Base-by-base conservation (phyloP, 2,329 filamentous ascomycete species). In the Microsporum canis region DNA sequence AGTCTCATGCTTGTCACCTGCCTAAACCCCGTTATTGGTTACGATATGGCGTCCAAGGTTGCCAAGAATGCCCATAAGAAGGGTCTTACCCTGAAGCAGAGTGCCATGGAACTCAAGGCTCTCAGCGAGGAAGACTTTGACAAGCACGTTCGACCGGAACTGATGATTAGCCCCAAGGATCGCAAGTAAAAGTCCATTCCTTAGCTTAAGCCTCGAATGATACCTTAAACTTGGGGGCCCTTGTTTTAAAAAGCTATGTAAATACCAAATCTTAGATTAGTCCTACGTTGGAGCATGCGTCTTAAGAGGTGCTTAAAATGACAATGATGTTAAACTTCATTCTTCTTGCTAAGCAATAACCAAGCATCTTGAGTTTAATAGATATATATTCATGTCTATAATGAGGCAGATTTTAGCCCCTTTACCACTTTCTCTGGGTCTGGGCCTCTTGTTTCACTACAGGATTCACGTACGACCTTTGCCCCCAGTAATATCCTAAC, bases 11-110 rank as follows among this genome's bases (percentile, higher is more conserved):
- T 97, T 67, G 94, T 97, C 39, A 99, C 94, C 66, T 96, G 92
- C 82, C 82, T 97, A 65, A 96, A 96, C 82, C 91, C 91, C 68
- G 89, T 95, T 76, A 96, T 97, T 72, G 92, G 91, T 63, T 96
- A 96, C 77, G 91, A 96, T 74, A 95, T 95, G 89, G 91, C 91
- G 59, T 91, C 87, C 77, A 95, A 95, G 81, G 91, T 96, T 29
- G 91, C 91, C 71, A 96, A 96, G 86, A 95, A 99, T 72, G 94
- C 94, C 14, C 94, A 99, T 81, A 96, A 96, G 84, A 97, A 97
- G 84, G 91, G 91, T 38, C 78, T 92, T 58, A 96, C 91, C 29
- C 83, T 99, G 62, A 96, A 96, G 82, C 79, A 95, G 78, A 92
- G 88, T 71, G 92, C 94, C 23, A 85, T 97, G 82, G 89, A 97